Evolutionary conservation across 371 early-diverging fungal genomes (phyloP).

Genomic region (Apophysomyces elegans): DNA sequence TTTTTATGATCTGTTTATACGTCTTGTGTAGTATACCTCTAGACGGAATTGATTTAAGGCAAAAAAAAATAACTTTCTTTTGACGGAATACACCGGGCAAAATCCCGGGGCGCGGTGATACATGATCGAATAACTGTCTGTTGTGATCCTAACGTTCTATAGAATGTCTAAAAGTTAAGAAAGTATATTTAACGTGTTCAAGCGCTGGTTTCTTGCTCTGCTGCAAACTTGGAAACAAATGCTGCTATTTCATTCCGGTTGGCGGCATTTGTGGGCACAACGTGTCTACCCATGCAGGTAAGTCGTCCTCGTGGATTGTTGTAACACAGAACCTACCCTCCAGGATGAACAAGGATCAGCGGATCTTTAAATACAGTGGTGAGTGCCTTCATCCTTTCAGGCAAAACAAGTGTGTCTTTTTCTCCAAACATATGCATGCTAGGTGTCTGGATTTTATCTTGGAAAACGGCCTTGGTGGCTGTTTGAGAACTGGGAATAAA

Average conservation of each 20-base stretch:
- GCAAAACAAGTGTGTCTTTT: conserved; percentile 55
- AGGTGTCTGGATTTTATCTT: conserved; percentile 51
- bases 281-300: conserved; percentile 52
- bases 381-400: conserved; percentile 46
- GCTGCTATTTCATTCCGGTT: conserved; percentile 60
- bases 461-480: conserved; percentile 45
- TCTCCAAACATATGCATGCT: conserved; percentile 74
- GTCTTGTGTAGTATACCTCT: neutral
- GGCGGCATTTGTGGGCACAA: conserved; percentile 69
- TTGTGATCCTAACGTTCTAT: neutral
- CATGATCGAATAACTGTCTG: neutral
- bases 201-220: neutral
- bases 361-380: conserved; percentile 45
- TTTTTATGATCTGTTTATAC: neutral
- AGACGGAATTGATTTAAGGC: neutral
- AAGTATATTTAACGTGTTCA: no score
- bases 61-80: neutral
- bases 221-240: conserved; percentile 57
- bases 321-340: conserved; percentile 47
- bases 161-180: no score
- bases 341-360: conserved; percentile 43
- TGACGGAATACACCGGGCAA: conserved; percentile 1
- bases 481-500: conserved; percentile 50
- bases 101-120: conserved; percentile 7
- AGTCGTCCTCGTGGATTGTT: neutral